Evolutionary conservation across 1,139 yeast genomes (phyloP), one percentile per base, ranked within the genome.

Genomic region (Debaryomyces psychrophilus): DNA sequence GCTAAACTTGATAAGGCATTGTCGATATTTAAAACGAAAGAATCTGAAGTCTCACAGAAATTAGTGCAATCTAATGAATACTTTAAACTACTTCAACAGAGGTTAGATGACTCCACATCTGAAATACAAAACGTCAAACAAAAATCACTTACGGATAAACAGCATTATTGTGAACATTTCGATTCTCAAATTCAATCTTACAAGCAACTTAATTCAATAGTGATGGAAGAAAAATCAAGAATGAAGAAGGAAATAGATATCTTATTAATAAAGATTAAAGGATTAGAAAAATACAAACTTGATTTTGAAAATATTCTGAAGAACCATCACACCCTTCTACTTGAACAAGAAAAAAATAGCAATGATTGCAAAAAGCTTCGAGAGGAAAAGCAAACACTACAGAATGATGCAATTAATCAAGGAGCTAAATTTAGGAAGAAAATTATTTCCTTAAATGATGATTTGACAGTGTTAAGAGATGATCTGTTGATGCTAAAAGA

Each of bases 101-200:
- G 11, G 8, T 29, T 29, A 18, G 20, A 27, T 9, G 28, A 18
- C n/a, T n/a, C 29, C 9, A 27, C 11, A 2, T 15, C 31, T 11
- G 38, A 35, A 36, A n/a, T 36, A 11, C 35, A 37, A 18, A 23
- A 11, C 8, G 9, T n/a, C 12, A 28, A 23, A 14, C 29, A 34
- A 12, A 17, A 29, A n/a, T 22, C 28, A 9, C 33, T 18, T 14
- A 5, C 8, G 8, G 41, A 42, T 15, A 28, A 20, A 18, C 20
- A 28, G 3, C 25, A 8, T 2, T 15, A 20, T 29, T 17, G 22
- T 22, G 15, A 36, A 14, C 15, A 15, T 7, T 27, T 17, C 14
- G 40, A 41, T 17, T 36, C 41, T n/a, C 40, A 42, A 14, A 20
- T 42, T 17, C 35, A 34, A n/a, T 28, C 36, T 14, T 23, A 36